Percentiles rank a stretch among this genome's conserved stretches.
Evolutionary conservation across 2,329 filamentous ascomycete species (phyloP).

Genomic region (Dichotomopilus funicola): DNA sequence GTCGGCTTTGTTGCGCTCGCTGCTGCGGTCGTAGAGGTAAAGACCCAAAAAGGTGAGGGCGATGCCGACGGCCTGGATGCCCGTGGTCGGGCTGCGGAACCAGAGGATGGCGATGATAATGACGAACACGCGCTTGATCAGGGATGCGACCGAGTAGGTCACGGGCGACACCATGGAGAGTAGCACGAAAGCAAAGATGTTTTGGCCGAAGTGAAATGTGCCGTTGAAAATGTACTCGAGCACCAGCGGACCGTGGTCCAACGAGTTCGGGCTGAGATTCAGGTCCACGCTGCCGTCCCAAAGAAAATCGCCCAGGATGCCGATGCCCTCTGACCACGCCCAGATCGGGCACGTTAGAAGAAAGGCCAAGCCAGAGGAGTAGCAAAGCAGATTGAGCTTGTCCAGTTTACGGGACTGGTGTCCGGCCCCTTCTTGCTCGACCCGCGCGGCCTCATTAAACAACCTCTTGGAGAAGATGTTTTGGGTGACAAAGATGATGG

Average conservation of each 20-base stretch:
- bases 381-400: constrained; percentile 93
- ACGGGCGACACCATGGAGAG: constrained; percentile 92
- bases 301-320: constrained; percentile 69
- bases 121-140: constrained; percentile 97
- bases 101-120: constrained; percentile 92
- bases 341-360: constrained; percentile 83
- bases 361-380: constrained; percentile 92
- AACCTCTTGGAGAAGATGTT: constrained; percentile 98
- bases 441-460: constrained; percentile 87
- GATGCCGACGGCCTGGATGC: constrained; percentile 77
- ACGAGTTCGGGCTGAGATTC: constrained; percentile 54
- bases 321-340: constrained; percentile 84
- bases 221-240: constrained; percentile 97
- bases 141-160: constrained; percentile 89
- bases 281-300: constrained; percentile 70
- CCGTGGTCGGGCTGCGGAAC: constrained; percentile 87
- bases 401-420: constrained; percentile 72
- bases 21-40: constrained; percentile 92
- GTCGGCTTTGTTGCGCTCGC: constrained; percentile 80
- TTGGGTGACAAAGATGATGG: constrained; percentile 91
- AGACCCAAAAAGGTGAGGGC: constrained; percentile 82
- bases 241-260: constrained; percentile 65
- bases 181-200: constrained; percentile 88
- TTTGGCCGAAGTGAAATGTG: constrained; percentile 92
- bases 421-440: constrained; percentile 65